phyloP scores from a whole-genome alignment of 2,329 filamentous ascomycete genomes.

The Sporothrix curviconia region DNA sequence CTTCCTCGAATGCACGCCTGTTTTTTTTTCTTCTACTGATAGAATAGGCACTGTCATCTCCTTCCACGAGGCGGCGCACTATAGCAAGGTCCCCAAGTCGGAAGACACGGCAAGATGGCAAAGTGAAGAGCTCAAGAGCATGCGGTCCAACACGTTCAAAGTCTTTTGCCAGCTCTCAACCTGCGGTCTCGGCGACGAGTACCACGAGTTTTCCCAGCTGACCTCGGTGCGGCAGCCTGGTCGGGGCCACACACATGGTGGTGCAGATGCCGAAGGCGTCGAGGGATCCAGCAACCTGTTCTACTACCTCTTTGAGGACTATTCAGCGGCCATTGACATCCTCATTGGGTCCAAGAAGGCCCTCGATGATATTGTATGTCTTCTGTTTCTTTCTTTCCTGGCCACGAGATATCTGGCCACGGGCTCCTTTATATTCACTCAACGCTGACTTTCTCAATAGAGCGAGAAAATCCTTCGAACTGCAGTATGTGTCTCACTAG shows the following conservation, averaged over 20 bases:
- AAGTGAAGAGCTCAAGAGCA: conserved; percentile 27
- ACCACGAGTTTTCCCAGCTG: conserved; percentile 35
- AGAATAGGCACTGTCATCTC: conserved; percentile 58
- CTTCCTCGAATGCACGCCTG: too few species aligned
- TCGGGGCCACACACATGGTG: neutral
- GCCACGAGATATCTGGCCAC: too few species aligned
- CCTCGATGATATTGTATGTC: conserved; percentile 42
- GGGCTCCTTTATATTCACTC: too few species aligned
- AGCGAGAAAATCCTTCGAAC: conserved; percentile 28
- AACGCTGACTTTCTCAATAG: conserved; percentile 22
- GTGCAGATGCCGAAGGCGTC: conserved; percentile 24
- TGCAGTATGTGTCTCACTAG: conserved; percentile 28
- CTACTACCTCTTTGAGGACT: conserved; percentile 63
- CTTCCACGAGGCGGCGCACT: conserved; percentile 53
- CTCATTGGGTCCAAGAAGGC: conserved; percentile 41
- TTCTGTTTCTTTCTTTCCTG: neutral
- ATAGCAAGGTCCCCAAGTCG: conserved; percentile 23
- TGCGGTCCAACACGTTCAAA: conserved; percentile 33
- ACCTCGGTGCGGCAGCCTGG: conserved; percentile 31
- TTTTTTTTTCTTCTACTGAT: conserved; percentile 19
- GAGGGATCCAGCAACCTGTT: conserved; percentile 56
- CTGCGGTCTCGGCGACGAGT: conserved; percentile 33
- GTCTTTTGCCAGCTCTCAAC: conserved; percentile 35
- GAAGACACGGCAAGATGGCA: conserved; percentile 21
- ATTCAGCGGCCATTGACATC: conserved; percentile 51